Base-by-base conservation (phyloP, 2,329 filamentous ascomycete species). In the Colletotrichum liriopes region DNA sequence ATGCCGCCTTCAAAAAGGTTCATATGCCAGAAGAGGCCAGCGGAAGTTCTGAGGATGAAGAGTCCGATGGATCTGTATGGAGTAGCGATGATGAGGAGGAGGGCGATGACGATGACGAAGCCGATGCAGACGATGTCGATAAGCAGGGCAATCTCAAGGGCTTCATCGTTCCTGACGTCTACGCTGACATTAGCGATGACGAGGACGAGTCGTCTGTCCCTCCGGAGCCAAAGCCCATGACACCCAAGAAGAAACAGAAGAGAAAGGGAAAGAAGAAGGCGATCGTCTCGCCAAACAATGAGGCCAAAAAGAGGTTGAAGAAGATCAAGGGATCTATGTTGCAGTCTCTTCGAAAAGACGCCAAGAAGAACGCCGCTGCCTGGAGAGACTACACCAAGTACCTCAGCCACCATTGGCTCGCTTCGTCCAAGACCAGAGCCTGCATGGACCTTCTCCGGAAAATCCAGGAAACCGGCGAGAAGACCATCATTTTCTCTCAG, bases 401-500 rank as follows among this genome's bases (percentile, higher is more conserved):
- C 63, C 85, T 96, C 9, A 86, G 87, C 32, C 90, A 92, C 78
- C 87, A 90, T 37, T 98, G 91, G 89, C 83, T 92, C 70, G 87
- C 93, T 2, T 96, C 93, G 26, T 90, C 93, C 37, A 96, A 96
- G 81, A 91, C 94, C 39, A 88, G 90, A 29, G 91, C 92, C 78
- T 90, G 90, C 8, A 82, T 93, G 67, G 89, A 93, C 66, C 86
- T 95, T 8, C 83, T 96, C 16, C 79, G 84, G 14, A 79, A 83
- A 18, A 81, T 86, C 43, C 81, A 84, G 67, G 75, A 79, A 14
- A 82, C 88, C 3, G 87, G 87, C 1, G 92, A 94, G 79, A 96
- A 96, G 81, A 94, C 92, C 0, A 92, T 96, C 65, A 88, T 96
- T 74, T 96, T 96, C 83, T 93, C 91, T 67, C 93, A 95, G 77